Percentiles rank a stretch among this genome's conserved stretches.
phyloP scores from a whole-genome alignment of 2,329 filamentous ascomycete genomes.

The Sclerotinia glacialis region DNA sequence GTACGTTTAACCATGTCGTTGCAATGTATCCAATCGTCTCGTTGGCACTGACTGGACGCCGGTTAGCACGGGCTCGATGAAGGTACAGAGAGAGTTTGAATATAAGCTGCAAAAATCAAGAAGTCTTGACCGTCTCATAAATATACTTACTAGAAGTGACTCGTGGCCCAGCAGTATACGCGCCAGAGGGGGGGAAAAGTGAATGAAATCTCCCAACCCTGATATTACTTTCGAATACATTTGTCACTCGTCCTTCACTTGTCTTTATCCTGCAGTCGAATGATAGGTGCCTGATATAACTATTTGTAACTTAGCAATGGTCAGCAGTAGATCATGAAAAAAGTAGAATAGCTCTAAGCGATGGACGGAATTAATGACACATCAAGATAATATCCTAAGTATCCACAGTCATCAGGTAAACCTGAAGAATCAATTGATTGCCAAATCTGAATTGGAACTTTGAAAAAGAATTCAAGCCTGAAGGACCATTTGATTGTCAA shows the following conservation, averaged over 20 bases:
- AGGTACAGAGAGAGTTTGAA: background rate
- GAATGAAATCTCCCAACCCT: background rate
- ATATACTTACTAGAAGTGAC: background rate
- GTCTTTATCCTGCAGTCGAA: background rate
- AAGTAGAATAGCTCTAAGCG: background rate
- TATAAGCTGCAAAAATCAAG: too few relatives aligned
- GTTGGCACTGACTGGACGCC: slow-evolving; percentile 10
- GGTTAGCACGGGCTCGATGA: background rate
- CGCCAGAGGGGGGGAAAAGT: background rate
- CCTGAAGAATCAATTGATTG: background rate
- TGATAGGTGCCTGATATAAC: background rate
- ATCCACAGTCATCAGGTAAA: too few relatives aligned
- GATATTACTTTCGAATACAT: background rate
- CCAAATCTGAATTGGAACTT: background rate
- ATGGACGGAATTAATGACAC: background rate
- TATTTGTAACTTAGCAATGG: background rate
- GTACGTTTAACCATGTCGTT: slow-evolving; percentile 10
- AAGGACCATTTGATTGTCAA: background rate
- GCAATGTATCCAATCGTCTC: background rate
- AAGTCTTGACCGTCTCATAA: background rate
- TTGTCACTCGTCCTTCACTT: background rate
- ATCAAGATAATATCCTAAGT: background rate
- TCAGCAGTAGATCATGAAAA: background rate
- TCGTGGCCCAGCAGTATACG: background rate
- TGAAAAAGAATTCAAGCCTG: background rate